Evolutionary conservation across 2,329 filamentous ascomycete species (phyloP).

Genomic region (Clarireedia homoeocarpa): DNA sequence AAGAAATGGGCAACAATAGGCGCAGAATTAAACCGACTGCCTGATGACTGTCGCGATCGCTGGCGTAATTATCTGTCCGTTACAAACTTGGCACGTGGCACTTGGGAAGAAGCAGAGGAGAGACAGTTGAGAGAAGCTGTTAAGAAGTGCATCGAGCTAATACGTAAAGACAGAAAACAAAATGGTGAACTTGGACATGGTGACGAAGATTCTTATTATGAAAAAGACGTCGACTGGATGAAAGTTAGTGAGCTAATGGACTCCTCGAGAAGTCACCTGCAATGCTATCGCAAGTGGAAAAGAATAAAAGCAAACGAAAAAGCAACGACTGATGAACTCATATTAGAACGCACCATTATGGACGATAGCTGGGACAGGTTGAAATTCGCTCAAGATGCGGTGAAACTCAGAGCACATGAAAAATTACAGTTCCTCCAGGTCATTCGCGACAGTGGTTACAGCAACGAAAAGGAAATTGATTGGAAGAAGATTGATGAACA

Average conservation of each 20-base stretch:
- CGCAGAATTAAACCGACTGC: constrained; percentile 53
- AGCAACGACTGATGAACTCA: constrained; percentile 14
- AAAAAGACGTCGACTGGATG: constrained; percentile 56
- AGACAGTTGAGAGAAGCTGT: constrained; percentile 36
- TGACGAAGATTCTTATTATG: constrained; percentile 30
- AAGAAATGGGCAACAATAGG: constrained; percentile 57
- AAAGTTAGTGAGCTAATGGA: constrained; percentile 55
- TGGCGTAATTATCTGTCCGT: constrained; percentile 61
- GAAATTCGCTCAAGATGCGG: constrained; percentile 36
- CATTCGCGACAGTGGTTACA: constrained; percentile 35
- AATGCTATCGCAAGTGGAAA: constrained; percentile 63
- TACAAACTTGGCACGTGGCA: constrained; percentile 40
- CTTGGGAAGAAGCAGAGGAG: constrained; percentile 57
- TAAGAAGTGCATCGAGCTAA: constrained; percentile 40
- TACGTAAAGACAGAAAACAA: constrained; percentile 33
- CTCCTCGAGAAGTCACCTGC: constrained; percentile 53
- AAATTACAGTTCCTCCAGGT: constrained; percentile 38
- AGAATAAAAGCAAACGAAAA: constrained; percentile 32
- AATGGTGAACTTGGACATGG: constrained; percentile 19
- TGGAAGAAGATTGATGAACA: constrained; percentile 40
- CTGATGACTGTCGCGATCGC: constrained; percentile 60
- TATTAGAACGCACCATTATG: constrained; percentile 16
- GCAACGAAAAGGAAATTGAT: constrained; percentile 39
- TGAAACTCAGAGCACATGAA: constrained; percentile 36
- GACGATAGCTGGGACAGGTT: constrained; percentile 35